phyloP scores from a whole-genome alignment of 179 eudicot genomes.

The Beta corolliflora region DNA sequence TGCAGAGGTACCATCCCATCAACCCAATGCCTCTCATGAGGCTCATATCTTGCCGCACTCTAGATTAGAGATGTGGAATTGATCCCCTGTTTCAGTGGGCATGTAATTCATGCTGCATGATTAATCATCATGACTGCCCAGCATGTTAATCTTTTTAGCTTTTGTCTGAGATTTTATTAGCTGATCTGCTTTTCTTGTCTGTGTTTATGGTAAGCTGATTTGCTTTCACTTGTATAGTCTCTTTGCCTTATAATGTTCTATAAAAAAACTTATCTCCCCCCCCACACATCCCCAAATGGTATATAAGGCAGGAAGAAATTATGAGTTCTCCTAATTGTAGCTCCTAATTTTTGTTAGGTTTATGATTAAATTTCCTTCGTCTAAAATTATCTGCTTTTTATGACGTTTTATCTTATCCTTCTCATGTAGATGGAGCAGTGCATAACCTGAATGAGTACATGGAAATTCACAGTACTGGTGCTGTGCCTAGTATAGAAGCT shows the following conservation, averaged over 20 bases:
- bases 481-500: slow-evolving; percentile 34
- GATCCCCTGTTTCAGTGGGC: not conserved
- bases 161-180: not conserved
- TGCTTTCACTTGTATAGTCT: not conserved
- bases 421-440: slow-evolving; percentile 62
- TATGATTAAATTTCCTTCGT: not conserved
- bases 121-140: not conserved
- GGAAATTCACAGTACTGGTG: slow-evolving; percentile 57
- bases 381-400: not conserved
- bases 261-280: not conserved
- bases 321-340: not conserved
- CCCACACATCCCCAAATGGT: too few relatives aligned
- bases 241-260: not conserved
- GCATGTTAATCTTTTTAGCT: not conserved
- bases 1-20: not conserved
- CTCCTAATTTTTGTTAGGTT: not conserved
- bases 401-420: not conserved
- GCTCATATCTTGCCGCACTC: not conserved
- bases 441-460: slow-evolving; percentile 90
- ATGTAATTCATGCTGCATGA: not conserved
- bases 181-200: not conserved
- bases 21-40: not conserved
- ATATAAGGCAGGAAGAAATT: not conserved
- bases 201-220: not conserved
- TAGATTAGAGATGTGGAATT: not conserved